Base-by-base conservation (phyloP, 345 rosid species). In the Salix purpurea region DNA sequence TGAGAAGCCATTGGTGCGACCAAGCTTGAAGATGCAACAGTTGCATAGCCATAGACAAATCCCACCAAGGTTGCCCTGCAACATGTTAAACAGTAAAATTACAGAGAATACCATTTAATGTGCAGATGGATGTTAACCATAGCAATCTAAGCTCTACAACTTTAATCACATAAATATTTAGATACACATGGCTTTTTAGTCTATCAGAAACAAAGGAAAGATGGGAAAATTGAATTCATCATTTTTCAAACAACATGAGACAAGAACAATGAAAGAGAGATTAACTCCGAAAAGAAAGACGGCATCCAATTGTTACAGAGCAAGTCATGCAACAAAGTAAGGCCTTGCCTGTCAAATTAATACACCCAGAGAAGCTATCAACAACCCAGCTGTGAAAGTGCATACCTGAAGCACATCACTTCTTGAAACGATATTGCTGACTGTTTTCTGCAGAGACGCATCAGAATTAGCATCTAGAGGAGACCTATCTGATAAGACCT, bases 51-150 rank as follows among this genome's bases (percentile, higher is more conserved):
- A 56, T 91, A 96, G 7, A 82, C 76, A 60, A 89, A 69, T 62
- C 98, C 98, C 0, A 92, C 99, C 77, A 91, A 84, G 21, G 94
- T 91, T 36, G 94, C 98, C 99, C 98, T 96, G 86, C 66, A 32
- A 81, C 60, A 69, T 19, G 14, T 36, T 23, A n/a, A 74, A 24
- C 13, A 36, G 24, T 34, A 56, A 69, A 42, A 65, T 73, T 48
- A 24, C 8, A n/a, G n/a, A 60, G 28, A 50, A 23, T 26, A 61
- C 18, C 50, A 36, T 4, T 40, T 54, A 48, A 56, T 65, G 58
- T 60, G 23, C 60, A 54, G 7, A 21, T 54, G 24, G 60, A 54
- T 54, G 60, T 7, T 54, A 7, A 54, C 21, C 23, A 54, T 54
- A 54, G 19, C 60, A 54, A 54, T 54, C 60, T 54, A 54, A 54